Evolutionary conservation across 768 basidiomycete genomes (phyloP).

Genomic region (Hypholoma sublateritium): DNA sequence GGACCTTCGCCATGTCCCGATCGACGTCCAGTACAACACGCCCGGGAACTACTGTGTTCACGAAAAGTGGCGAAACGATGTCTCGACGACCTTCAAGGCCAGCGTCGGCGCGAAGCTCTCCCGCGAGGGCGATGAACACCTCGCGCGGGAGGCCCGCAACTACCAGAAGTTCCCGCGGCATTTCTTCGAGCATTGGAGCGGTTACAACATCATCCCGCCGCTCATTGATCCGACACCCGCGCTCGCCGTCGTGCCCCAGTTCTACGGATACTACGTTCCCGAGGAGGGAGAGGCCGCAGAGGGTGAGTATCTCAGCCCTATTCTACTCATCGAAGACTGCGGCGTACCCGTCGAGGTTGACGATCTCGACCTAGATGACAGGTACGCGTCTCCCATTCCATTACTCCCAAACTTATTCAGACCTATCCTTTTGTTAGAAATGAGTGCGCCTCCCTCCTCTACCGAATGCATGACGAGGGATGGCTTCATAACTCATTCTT

Average conservation of each 20-base stretch:
- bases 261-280: conserved; percentile 53
- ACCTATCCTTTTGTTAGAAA: no score
- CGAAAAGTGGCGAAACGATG: conserved; percentile 2
- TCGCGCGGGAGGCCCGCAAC: conserved; percentile 38
- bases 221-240: conserved; percentile 45
- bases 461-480: no score
- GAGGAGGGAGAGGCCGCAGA: conserved; percentile 8
- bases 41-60: conserved; percentile 31
- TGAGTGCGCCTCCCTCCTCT: no score
- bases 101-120: conserved; percentile 47
- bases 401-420: no score
- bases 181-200: conserved; percentile 50
- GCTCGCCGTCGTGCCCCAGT: conserved; percentile 47
- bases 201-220: conserved; percentile 43
- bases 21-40: conserved; percentile 11
- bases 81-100: conserved; percentile 37
- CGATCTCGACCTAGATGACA: conserved; percentile 35
- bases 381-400: conserved; percentile 19
- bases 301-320: conserved; percentile 33
- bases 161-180: conserved; percentile 45
- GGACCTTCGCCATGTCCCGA: conserved; percentile 30
- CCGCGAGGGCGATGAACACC: conserved; percentile 31
- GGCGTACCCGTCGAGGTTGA: conserved; percentile 27
- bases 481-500: no score
- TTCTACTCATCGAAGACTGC: conserved; percentile 45